phyloP scores from a whole-genome alignment of 2,329 filamentous ascomycete species.

The Didymellaceae sp. region DNA sequence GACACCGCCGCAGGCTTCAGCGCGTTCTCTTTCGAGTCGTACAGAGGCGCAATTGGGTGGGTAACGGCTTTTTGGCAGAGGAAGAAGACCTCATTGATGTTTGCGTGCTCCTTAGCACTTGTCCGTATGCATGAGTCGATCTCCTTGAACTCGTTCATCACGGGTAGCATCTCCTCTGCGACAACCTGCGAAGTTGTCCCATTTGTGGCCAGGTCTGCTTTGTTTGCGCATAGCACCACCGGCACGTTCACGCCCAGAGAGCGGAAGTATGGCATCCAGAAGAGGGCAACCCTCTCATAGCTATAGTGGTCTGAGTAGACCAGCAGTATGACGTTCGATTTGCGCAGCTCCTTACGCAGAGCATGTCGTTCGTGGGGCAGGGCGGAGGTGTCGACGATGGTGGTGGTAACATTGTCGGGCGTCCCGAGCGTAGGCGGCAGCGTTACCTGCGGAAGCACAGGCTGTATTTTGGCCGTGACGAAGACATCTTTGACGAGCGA shows the following conservation, averaged over 20 bases:
- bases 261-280: slow-evolving; percentile 98
- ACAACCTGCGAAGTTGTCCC: slow-evolving; percentile 82
- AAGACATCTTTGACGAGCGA: slow-evolving; percentile 98
- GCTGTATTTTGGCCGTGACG: slow-evolving; percentile 92
- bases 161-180: slow-evolving; percentile 95
- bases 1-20: slow-evolving; percentile 89
- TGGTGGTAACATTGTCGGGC: slow-evolving; percentile 95
- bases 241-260: slow-evolving; percentile 98
- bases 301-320: slow-evolving; percentile 99
- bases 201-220: slow-evolving; percentile 83
- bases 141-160: slow-evolving; percentile 98
- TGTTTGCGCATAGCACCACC: slow-evolving; percentile 95
- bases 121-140: slow-evolving; percentile 97
- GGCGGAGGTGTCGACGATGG: slow-evolving; percentile 95
- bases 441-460: slow-evolving; percentile 91
- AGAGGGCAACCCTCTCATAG: slow-evolving; percentile 94
- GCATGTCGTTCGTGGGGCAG: slow-evolving; percentile 90
- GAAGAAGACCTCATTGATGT: slow-evolving; percentile 94
- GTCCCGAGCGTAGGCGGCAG: slow-evolving; percentile 92
- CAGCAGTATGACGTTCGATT: slow-evolving; percentile 94
- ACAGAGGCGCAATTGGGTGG: slow-evolving; percentile 93
- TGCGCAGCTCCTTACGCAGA: slow-evolving; percentile 91
- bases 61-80: slow-evolving; percentile 98
- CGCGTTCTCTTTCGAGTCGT: slow-evolving; percentile 87
- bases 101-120: slow-evolving; percentile 88